Conservation (phyloP, 306 rosid species). For the Geum urbanum region DNA sequence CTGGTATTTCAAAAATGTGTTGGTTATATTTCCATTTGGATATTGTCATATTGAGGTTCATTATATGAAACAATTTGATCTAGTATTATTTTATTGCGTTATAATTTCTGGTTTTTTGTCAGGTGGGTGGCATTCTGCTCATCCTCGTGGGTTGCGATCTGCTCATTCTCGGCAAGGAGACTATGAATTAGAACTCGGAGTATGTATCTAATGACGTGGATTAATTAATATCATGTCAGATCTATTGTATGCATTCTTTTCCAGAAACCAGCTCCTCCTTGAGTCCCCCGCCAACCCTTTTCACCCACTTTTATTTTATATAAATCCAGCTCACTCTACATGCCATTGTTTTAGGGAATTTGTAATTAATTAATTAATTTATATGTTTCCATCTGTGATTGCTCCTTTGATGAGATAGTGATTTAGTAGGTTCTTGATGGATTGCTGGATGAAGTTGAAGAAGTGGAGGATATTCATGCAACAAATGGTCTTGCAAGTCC, state of each 20-base stretch:
- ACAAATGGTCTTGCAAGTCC: constrained; percentile 52
- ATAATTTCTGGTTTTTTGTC: constrained; percentile 24
- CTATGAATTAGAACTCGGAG: constrained; percentile 67
- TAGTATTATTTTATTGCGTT: constrained; percentile 32
- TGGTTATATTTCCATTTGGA: constrained; percentile 9
- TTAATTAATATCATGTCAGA: constrained; percentile 25
- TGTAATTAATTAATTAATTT: not conserved
- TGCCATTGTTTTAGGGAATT: not conserved
- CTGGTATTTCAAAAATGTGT: not conserved
- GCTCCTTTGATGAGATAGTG: constrained; percentile 30
- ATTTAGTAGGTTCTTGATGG: constrained; percentile 78
- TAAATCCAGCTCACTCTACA: not conserved
- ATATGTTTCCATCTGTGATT: constrained; percentile 15
- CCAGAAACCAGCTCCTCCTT: constrained; percentile 2
- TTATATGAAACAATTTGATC: constrained; percentile 10
- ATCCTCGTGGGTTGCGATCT: constrained; percentile 58
- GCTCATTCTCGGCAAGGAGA: constrained; percentile 47
- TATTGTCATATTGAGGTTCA: not conserved
- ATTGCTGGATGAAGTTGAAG: constrained; percentile 75
- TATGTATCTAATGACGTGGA: constrained; percentile 40
- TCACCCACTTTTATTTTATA: not conserved
- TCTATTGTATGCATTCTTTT: constrained; percentile 13
- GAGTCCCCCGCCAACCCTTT: not conserved
- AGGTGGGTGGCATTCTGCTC: constrained; percentile 63
- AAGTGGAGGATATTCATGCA: constrained; percentile 64